A percentile compares a stretch with the other conserved stretches of the same genome.
Evolutionary conservation across 2,329 filamentous ascomycete species (phyloP).

Genomic region (Xylariaceae sp.): DNA sequence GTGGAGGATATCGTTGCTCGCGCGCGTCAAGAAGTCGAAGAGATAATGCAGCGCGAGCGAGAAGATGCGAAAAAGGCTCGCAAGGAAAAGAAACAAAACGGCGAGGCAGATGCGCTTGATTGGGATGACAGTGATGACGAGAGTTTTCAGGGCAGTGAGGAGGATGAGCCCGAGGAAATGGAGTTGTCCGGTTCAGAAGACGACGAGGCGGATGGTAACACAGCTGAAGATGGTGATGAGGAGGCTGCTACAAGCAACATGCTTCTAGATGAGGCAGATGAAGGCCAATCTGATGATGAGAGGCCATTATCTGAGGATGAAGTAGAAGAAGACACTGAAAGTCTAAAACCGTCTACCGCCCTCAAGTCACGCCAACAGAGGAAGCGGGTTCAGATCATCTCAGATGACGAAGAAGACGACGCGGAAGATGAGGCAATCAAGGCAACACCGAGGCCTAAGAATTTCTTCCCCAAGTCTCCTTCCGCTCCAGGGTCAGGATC

Average conservation of each 20-base stretch:
- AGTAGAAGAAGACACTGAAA: constrained; percentile 38
- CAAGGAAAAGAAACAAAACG: constrained; percentile 39
- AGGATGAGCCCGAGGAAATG: constrained; percentile 40
- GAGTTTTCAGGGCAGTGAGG: constrained; percentile 36
- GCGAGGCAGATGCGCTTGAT: constrained; percentile 46
- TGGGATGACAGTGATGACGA: constrained; percentile 55
- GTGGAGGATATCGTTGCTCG: constrained; percentile 86
- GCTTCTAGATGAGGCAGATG: constrained; percentile 35
- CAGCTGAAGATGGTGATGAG: constrained; percentile 35
- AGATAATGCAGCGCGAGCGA: constrained; percentile 73
- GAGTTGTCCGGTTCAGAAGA: constrained; percentile 35
- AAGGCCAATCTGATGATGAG: constrained; percentile 34
- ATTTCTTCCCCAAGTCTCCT: constrained; percentile 38
- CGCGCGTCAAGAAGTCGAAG: constrained; percentile 74
- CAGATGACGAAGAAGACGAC: constrained; percentile 60
- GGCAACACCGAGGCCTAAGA: constrained; percentile 49
- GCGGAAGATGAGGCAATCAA: constrained; percentile 39
- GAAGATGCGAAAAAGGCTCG: constrained; percentile 65
- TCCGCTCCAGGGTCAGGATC: constrained; percentile 42
- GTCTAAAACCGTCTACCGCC: constrained; percentile 35
- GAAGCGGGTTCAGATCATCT: constrained; percentile 51
- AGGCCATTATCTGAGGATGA: constrained; percentile 13
- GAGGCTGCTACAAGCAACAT: constrained; percentile 23
- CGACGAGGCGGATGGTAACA: constrained; percentile 36
- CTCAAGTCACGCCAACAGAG: constrained; percentile 44